A percentile compares a stretch with the other conserved stretches of the same genome.
phyloP scores from a whole-genome alignment of 306 rosid genomes.

The Senna tora region DNA sequence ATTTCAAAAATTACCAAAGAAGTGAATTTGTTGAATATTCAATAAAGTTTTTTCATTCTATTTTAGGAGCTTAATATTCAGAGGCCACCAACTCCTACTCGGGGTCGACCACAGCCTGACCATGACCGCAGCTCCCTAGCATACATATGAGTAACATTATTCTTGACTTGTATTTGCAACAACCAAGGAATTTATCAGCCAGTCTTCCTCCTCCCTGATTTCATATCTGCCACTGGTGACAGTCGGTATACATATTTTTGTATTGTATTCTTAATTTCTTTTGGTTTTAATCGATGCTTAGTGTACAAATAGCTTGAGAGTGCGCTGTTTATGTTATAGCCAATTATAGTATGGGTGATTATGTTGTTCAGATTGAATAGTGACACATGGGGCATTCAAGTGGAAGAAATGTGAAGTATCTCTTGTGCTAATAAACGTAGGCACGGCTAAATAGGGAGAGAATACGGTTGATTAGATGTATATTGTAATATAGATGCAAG shows the following conservation, averaged over 20 bases:
- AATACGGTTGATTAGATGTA: constrained; percentile 47
- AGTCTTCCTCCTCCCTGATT: constrained; percentile 26
- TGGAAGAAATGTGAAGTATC: constrained; percentile 46
- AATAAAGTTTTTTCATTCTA: neutral
- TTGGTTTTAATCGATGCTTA: constrained; percentile 32
- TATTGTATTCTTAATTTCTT: constrained; percentile 7
- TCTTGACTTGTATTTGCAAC: constrained; percentile 32
- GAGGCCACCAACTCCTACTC: constrained; percentile 98
- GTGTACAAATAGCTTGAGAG: constrained; percentile 44
- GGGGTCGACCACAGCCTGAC: constrained; percentile 98
- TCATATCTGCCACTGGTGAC: constrained; percentile 34
- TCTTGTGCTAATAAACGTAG: constrained; percentile 43
- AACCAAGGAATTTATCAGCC: constrained; percentile 26
- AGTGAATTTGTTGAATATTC: constrained; percentile 6
- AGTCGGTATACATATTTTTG: constrained; percentile 29
- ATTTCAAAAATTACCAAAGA: constrained; percentile 15
- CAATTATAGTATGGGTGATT: constrained; percentile 37
- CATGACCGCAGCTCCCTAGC: constrained; percentile 96
- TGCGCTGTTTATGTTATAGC: constrained; percentile 31
- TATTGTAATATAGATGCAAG: constrained; percentile 42
- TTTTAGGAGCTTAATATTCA: constrained; percentile 91
- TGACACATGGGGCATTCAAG: constrained; percentile 40
- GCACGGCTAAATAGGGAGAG: constrained; percentile 46
- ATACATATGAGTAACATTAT: constrained; percentile 74
- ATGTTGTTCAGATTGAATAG: constrained; percentile 38